phyloP scores from a whole-genome alignment of 2,329 filamentous ascomycete species.

The Penicillium olsonii region DNA sequence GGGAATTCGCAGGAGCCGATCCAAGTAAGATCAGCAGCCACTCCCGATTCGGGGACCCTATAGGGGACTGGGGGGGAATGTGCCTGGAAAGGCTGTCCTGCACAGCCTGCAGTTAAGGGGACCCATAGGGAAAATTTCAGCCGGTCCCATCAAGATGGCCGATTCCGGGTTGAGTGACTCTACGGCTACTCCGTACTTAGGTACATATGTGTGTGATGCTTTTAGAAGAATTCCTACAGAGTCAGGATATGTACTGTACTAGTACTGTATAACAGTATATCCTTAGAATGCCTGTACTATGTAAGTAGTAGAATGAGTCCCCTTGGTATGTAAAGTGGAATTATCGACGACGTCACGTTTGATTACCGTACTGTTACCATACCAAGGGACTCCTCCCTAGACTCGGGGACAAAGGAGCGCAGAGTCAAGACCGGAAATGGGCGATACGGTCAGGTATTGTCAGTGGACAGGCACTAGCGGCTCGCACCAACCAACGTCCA shows the following conservation, averaged over 20 bases:
- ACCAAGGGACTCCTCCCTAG: too few relatives aligned
- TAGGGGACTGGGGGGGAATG: slow-evolving; percentile 14
- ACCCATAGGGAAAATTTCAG: slow-evolving; percentile 5
- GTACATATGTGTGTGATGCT: not conserved
- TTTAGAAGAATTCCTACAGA: too few relatives aligned
- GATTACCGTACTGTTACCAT: not conserved
- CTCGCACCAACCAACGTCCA: not conserved
- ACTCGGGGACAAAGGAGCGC: too few relatives aligned
- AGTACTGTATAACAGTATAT: too few relatives aligned
- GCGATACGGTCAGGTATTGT: not conserved
- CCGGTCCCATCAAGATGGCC: not conserved
- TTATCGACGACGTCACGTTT: slow-evolving; percentile 26
- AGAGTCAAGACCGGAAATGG: not conserved
- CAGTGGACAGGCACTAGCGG: slow-evolving; percentile 5
- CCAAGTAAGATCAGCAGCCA: slow-evolving; percentile 23
- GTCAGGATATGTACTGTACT: too few relatives aligned
- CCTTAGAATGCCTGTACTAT: too few relatives aligned
- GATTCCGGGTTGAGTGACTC: not conserved
- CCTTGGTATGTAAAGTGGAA: slow-evolving; percentile 3
- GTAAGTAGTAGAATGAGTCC: not conserved
- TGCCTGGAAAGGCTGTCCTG: slow-evolving; percentile 15
- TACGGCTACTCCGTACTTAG: not conserved
- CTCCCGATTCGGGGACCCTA: slow-evolving; percentile 19
- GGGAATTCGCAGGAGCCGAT: slow-evolving; percentile 19
- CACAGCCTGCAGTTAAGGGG: slow-evolving; percentile 13